Conservation (phyloP, 306 rosid genomes). For the Cucurbita argyrosperma region DNA sequence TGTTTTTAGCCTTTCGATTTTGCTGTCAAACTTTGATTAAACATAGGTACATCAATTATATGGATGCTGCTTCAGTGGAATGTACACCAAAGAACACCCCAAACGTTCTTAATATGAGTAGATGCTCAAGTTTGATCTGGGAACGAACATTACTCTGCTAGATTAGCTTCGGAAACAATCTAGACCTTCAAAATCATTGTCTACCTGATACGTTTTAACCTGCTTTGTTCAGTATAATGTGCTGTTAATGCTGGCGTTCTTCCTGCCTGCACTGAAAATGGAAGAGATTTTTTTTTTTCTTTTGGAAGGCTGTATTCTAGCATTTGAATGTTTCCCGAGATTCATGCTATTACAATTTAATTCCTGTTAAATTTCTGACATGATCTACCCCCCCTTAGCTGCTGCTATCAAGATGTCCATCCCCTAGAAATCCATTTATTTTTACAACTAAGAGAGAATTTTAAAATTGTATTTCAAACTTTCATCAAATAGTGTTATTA, state of each 20-base stretch:
- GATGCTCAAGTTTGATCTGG: not conserved
- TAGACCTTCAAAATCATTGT: not conserved
- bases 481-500: not conserved
- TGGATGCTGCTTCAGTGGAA: conserved; percentile 97
- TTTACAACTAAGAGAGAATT: not conserved
- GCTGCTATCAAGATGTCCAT: not conserved
- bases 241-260: not conserved
- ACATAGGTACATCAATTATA: conserved; percentile 60
- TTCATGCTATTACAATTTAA: not conserved
- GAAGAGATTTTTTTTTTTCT: not conserved
- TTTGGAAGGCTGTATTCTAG: not conserved
- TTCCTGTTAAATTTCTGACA: not conserved
- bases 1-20: not conserved
- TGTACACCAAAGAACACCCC: conserved; percentile 26
- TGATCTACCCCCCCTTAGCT: not conserved
- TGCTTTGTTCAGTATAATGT: not conserved
- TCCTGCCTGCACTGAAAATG: not conserved
- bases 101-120: conserved; percentile 19
- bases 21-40: not conserved
- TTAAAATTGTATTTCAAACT: not conserved
- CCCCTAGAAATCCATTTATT: not conserved
- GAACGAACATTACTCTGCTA: not conserved
- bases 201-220: not conserved
- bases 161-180: not conserved
- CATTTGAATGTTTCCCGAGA: not conserved